Evolutionary conservation across 2,329 filamentous ascomycete genomes (phyloP).

Genomic region (Paraphoma sp.): DNA sequence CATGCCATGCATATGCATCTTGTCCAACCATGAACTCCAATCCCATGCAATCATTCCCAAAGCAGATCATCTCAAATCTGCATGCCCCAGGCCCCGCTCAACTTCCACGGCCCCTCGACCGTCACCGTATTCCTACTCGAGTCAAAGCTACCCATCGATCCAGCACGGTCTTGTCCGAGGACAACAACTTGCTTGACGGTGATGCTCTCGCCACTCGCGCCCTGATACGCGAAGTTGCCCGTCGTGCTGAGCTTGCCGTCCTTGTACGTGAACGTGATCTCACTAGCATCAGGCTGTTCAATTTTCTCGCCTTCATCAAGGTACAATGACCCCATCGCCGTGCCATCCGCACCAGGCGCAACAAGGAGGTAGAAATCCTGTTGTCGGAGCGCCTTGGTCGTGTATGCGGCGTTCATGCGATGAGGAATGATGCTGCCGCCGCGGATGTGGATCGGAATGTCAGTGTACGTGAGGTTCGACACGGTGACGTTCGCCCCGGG

Average conservation of each 20-base stretch:
- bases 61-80: slow-evolving; percentile 13
- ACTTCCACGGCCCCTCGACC: slow-evolving; percentile 38
- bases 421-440: slow-evolving; percentile 71
- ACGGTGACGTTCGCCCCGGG: slow-evolving; percentile 54
- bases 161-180: slow-evolving; percentile 30
- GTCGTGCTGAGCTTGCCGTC: slow-evolving; percentile 58
- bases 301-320: slow-evolving; percentile 78
- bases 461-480: slow-evolving; percentile 55
- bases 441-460: slow-evolving; percentile 72
- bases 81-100: slow-evolving; percentile 30
- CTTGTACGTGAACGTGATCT: slow-evolving; percentile 67
- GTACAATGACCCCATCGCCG: slow-evolving; percentile 72
- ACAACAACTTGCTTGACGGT: slow-evolving; percentile 35
- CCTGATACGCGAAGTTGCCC: slow-evolving; percentile 62
- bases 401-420: slow-evolving; percentile 64
- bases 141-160: slow-evolving; percentile 24
- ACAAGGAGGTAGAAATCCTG: slow-evolving; percentile 75
- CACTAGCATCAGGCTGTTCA: slow-evolving; percentile 62
- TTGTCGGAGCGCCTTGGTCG: slow-evolving; percentile 67
- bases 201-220: slow-evolving; percentile 28
- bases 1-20: not conserved
- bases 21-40: not conserved
- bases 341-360: slow-evolving; percentile 67
- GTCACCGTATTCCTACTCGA: slow-evolving; percentile 13
- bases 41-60: not conserved